Conservation (phyloP, 768 basidiomycete genomes). For the Glaciozyma antarctica region DNA sequence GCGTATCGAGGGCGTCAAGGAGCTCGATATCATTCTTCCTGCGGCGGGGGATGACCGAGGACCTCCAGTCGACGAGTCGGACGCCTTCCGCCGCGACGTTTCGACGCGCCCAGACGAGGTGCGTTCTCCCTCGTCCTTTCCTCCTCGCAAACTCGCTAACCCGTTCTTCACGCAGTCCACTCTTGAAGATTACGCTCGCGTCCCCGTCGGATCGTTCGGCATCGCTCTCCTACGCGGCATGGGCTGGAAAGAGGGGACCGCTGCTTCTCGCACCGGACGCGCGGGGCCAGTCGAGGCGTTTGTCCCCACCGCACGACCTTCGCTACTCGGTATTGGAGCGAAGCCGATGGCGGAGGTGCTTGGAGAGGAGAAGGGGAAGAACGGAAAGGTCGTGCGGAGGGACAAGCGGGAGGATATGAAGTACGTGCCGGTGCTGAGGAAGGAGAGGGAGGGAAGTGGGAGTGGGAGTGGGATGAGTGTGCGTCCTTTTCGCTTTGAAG, state of each 20-base stretch:
- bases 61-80: conserved; percentile 42
- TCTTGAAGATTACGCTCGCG: conserved; percentile 74
- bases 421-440: conserved; percentile 74
- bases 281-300: conserved; percentile 64
- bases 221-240: conserved; percentile 87
- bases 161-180: conserved; percentile 44
- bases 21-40: conserved; percentile 57
- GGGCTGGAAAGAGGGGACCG: conserved; percentile 84
- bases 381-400: conserved; percentile 40
- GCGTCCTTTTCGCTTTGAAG: neutral
- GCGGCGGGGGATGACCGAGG: conserved; percentile 31
- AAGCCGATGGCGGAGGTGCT: conserved; percentile 67
- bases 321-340: conserved; percentile 84
- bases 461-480: conserved; percentile 1
- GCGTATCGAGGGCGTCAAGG: conserved; percentile 40
- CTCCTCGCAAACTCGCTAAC: neutral
- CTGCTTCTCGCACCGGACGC: conserved; percentile 56
- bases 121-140: neutral
- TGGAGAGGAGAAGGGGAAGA: conserved; percentile 42
- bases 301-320: conserved; percentile 69
- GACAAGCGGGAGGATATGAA: conserved; percentile 53
- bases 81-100: conserved; percentile 74
- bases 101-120: conserved; percentile 49
- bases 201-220: conserved; percentile 88
- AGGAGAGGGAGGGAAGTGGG: conserved; percentile 44